These are phyloP conservation scores for Penicillium sp. DNA, from an alignment of 2,329 filamentous ascomycete species.

Conservation along the genomic window DNA sequence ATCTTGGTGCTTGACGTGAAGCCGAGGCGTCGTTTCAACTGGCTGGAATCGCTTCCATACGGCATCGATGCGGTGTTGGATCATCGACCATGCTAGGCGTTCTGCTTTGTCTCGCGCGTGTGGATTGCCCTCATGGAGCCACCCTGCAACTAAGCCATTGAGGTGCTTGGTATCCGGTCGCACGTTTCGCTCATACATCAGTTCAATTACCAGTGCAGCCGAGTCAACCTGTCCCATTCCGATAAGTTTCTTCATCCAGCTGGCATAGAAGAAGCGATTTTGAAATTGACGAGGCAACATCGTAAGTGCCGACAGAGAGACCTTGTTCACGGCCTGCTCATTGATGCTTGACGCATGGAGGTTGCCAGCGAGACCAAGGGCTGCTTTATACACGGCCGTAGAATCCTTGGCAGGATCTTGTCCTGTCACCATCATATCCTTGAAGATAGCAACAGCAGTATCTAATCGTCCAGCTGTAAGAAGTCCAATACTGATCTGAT, in stretches of 20 bases:
- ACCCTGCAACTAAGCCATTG: constrained; percentile 78
- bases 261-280: constrained; percentile 82
- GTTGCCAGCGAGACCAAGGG: constrained; percentile 40
- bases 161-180: constrained; percentile 71
- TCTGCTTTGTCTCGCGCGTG: constrained; percentile 63
- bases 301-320: constrained; percentile 52
- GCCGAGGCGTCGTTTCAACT: constrained; percentile 21
- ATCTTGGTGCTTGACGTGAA: constrained; percentile 29
- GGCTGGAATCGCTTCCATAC: constrained; percentile 48
- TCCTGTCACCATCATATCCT: constrained; percentile 79
- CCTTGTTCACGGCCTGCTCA: constrained; percentile 47
- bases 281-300: constrained; percentile 53
- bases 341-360: constrained; percentile 44
- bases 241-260: constrained; percentile 84
- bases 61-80: constrained; percentile 64
- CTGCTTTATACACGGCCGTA: constrained; percentile 44
- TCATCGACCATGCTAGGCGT: constrained; percentile 72
- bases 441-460: constrained; percentile 73
- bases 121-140: constrained; percentile 63
- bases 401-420: constrained; percentile 46
- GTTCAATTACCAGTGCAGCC: constrained; percentile 68
- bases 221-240: constrained; percentile 69
- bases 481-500: constrained; percentile 69
- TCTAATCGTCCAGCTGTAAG: constrained; percentile 64
- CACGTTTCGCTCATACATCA: constrained; percentile 71